Base-by-base conservation (phyloP, 192 early-diverging fungal species). In the Cetraspora pellucida region DNA sequence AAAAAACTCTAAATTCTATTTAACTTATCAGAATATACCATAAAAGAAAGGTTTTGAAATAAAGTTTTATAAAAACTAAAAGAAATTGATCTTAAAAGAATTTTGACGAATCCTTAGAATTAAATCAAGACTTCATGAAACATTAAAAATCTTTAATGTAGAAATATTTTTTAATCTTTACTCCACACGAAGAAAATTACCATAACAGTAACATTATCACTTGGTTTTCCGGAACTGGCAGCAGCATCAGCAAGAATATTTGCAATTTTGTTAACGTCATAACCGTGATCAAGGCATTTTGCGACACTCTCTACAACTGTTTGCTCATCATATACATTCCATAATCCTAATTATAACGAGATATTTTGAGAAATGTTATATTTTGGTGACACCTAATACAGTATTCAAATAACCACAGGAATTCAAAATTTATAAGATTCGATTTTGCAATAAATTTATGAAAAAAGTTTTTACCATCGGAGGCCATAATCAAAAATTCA, bases 401-500 rank as follows among this genome's bases (percentile, higher is more conserved):
- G 37, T 37, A 37, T 37, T 37, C 1, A 37, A n/a, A 37, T 66
- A 66, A 44, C 1, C 13, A 61, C 2, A 4, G 11, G 28, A 61
- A 25, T 1, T 61, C 3, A 28, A 23, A 3, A 3, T 61, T 14
- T 28, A 23, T 11, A 23, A 23, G 6, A 23, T 23, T 28, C 11
- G 11, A 28, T 61, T 11, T 25, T n/a, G 11, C 9, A 31, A 13
- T 23, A 27, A 31, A 28, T 27, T 31, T 14, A 13, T 3, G 27
- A 61, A 60, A 60, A 23, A 1, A 13, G 7, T 28, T 61, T 14
- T 5, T 17, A 66, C 64, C 64, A 43, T 66, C 64, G 3, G 64
- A 66, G 3, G 64, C 64, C 27, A 66, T 13, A 66, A 66, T 66
- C 43, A 66, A 17, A 66, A 66, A 66, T 66, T 66, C 43, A 46